These are phyloP conservation scores for Exidia glandulosa DNA, from an alignment of 768 basidiomycete species.

Conservation along the genomic window DNA sequence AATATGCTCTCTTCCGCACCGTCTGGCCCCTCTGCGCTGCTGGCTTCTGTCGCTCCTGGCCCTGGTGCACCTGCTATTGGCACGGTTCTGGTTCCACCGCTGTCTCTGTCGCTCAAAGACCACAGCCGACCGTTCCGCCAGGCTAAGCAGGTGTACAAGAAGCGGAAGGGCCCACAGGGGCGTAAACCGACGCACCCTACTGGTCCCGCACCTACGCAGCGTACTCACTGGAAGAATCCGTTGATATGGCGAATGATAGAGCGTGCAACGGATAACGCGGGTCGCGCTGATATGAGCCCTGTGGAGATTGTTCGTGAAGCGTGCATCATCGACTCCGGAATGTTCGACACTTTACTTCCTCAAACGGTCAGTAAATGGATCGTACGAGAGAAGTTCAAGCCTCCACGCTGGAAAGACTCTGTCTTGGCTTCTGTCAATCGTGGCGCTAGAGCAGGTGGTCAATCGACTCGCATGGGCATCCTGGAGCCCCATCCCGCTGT, in stretches of 20 bases:
- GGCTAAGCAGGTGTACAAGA: too few species aligned
- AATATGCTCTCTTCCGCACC: too few species aligned
- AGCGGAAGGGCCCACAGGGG: too few species aligned
- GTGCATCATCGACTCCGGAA: slow-evolving; percentile 74
- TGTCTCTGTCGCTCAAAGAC: too few species aligned
- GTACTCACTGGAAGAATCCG: neutral
- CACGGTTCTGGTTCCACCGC: too few species aligned
- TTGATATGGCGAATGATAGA: slow-evolving; percentile 5
- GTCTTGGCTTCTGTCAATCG: neutral
- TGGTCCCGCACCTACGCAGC: too few species aligned
- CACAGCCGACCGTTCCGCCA: too few species aligned
- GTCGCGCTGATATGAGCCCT: slow-evolving; percentile 60
- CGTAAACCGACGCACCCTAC: too few species aligned
- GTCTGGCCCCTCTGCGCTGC: too few species aligned
- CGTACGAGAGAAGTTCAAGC: neutral
- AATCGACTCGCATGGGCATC: neutral
- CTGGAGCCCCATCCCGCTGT: slow-evolving; percentile 7
- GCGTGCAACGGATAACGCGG: slow-evolving; percentile 65
- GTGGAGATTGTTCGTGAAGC: slow-evolving; percentile 65
- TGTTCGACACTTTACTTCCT: slow-evolving; percentile 15
- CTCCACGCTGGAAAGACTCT: neutral
- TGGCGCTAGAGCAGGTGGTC: neutral
- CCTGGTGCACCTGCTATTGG: too few species aligned
- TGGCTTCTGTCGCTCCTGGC: too few species aligned
- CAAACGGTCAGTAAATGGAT: neutral